A percentile compares a stretch with the other conserved stretches of the same genome.
These are phyloP conservation scores for Starmera pachycereana DNA, from an alignment of 805 yeast genomes.

Conservation along the genomic window DNA sequence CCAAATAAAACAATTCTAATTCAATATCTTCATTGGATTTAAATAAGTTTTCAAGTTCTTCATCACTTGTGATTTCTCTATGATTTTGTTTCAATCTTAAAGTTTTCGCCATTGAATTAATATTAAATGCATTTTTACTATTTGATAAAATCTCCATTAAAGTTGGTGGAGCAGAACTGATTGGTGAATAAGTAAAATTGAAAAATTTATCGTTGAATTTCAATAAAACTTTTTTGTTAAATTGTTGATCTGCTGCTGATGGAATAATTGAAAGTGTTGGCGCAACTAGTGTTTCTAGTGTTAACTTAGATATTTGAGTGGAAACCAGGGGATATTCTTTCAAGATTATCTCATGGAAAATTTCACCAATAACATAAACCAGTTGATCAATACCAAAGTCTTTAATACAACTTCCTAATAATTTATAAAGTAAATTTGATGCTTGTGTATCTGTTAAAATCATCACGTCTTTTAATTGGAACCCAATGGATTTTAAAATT, in stretches of 20 bases:
- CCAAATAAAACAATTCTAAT: neutral
- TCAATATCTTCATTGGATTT: slow-evolving; percentile 1
- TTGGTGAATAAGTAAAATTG: slow-evolving; percentile 54
- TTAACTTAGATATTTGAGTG: slow-evolving; percentile 22
- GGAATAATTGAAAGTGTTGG: slow-evolving; percentile 24
- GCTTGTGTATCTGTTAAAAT: slow-evolving; percentile 40
- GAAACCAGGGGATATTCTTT: slow-evolving; percentile 57
- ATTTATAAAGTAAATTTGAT: slow-evolving; percentile 40
- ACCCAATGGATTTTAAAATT: slow-evolving; percentile 31
- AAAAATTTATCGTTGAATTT: slow-evolving; percentile 45
- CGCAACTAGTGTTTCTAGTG: slow-evolving; percentile 14
- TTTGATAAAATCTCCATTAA: slow-evolving; percentile 68
- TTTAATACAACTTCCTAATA: slow-evolving; percentile 60
- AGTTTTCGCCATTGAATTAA: slow-evolving; percentile 1
- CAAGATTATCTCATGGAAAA: slow-evolving; percentile 49
- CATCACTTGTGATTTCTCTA: slow-evolving; percentile 8
- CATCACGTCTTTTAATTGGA: slow-evolving; percentile 14
- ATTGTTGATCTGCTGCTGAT: slow-evolving; percentile 23
- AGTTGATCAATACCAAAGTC: slow-evolving; percentile 74
- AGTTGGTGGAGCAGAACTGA: slow-evolving; percentile 72
- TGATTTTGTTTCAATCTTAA: slow-evolving; percentile 9
- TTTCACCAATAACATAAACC: slow-evolving; percentile 56
- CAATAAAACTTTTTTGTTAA: slow-evolving; percentile 31
- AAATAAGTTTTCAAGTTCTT: slow-evolving; percentile 10
- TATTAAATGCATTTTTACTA: slow-evolving; percentile 54